Base-by-base conservation (phyloP, 257 asterid species). In the Solanum sitiens region DNA sequence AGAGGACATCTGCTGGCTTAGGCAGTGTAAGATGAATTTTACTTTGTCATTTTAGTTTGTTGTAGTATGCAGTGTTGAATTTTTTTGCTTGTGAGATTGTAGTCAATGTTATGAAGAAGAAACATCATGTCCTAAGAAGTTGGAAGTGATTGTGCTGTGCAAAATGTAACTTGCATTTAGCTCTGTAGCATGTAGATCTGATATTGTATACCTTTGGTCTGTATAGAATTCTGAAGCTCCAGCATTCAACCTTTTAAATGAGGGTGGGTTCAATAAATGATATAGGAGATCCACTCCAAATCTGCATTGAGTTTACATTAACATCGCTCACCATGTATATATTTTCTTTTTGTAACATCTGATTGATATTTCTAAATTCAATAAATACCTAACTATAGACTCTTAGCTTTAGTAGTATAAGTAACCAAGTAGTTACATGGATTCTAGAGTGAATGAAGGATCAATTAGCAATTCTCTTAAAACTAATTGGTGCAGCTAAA, bases 1-100 rank as follows among this genome's bases (percentile, higher is more conserved):
- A 94, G 94, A 93, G 92, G 96, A 97, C 99, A 56, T 90, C 99
- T 70, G 99, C 99, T 91, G 99, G 99, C 88, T 89, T 97, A 88
- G 99, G 99, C 91, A 97, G 99, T 93, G 99, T 97, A 93, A 87
- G 97, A 91, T 87, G 89, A 27, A 15, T 59, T 86, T 47, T 42
- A 27, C 42, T 18, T 45, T 76, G 59, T 88, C 65, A 32, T 67
- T 82, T 11, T 61, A 25, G 53, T 25, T 63, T 35, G 14, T 67
- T 74, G 53, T 61, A 6, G 27, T 86, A 8, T 10, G 86, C 45
- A 45, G 83, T 86, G 83, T 70, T 44, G 23, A 44, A 16, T 3
- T 37, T 20, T 67, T 35, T 40, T 42, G 4, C n/a, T 80, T 80
- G 70, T 50, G 85, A 47, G 30, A 47, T 18, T 80, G 18, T 80